phyloP scores from a whole-genome alignment of 148 eudicot genomes.

The Rhododendron simsii region DNA sequence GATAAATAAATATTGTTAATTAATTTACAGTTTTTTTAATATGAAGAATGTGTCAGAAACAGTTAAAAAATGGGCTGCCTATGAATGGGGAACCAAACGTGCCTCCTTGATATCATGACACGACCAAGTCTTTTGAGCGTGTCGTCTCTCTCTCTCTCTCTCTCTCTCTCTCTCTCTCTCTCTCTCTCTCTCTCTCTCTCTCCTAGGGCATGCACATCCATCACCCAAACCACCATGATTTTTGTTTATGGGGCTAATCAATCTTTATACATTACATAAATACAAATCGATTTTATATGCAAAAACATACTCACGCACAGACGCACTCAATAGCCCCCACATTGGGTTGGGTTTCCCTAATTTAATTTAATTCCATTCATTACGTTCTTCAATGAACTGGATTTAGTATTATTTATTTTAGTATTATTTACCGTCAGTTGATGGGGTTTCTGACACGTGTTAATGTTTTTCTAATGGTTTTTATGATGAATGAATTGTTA shows the following conservation, averaged over 20 bases:
- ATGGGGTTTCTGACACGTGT: conserved; percentile 35
- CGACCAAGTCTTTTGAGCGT: conserved; percentile 30
- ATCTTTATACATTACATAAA: background rate
- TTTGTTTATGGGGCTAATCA: conserved; percentile 22
- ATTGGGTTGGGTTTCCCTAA: background rate
- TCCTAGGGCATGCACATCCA: conserved; percentile 4
- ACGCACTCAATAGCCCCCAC: background rate
- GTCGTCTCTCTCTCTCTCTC: conserved; percentile 3
- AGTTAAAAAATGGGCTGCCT: conserved; percentile 6
- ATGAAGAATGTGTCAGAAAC: background rate
- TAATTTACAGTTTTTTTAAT: background rate
- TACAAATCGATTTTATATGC: background rate
- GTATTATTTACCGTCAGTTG: conserved; percentile 1
- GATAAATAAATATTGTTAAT: background rate
- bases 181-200: background rate
- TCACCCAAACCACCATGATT: conserved; percentile 8
- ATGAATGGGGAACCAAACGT: conserved; percentile 49
- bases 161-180: conserved; percentile 3
- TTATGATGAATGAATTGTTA: background rate
- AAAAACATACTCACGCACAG: background rate
- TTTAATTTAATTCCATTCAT: background rate
- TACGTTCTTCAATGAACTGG: background rate
- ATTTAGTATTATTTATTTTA: background rate
- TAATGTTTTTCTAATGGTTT: background rate
- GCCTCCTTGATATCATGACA: conserved; percentile 60